phyloP scores from a whole-genome alignment of 2,329 filamentous ascomycete species.

The Corynespora cassiicola region DNA sequence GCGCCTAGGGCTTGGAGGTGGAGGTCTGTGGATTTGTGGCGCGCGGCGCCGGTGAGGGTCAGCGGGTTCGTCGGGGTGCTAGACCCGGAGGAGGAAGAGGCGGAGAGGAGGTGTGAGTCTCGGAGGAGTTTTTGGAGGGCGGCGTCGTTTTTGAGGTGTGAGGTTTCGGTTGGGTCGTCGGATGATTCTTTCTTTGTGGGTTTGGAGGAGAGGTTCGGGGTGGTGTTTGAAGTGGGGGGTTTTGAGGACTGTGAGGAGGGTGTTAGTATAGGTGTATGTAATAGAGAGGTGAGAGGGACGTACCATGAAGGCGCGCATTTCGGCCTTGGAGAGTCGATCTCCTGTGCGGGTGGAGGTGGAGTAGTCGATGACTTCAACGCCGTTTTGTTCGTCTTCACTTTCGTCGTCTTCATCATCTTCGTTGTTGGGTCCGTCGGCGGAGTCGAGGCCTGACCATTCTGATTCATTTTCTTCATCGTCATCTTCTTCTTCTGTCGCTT shows the following conservation, averaged over 20 bases:
- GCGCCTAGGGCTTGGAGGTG: conserved; percentile 82
- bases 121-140: conserved; percentile 87
- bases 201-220: conserved; percentile 23
- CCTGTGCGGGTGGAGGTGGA: conserved; percentile 18
- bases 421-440: no score
- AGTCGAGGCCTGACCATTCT: conserved; percentile 69
- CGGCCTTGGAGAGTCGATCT: conserved; percentile 56
- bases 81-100: conserved; percentile 59
- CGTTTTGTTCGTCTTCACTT: conserved; percentile 42
- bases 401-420: conserved; percentile 51
- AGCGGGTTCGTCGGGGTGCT: conserved; percentile 37
- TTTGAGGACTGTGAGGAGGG: conserved; percentile 52
- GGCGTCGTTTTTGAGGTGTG: conserved; percentile 87
- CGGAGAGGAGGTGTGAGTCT: conserved; percentile 85
- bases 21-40: conserved; percentile 82
- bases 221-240: conserved; percentile 49
- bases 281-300: conserved; percentile 4
- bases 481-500: conserved; percentile 34
- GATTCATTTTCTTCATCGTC: conserved; percentile 47
- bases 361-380: conserved; percentile 53
- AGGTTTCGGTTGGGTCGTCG: conserved; percentile 63
- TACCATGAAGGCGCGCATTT: conserved; percentile 83
- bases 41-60: conserved; percentile 68
- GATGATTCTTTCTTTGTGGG: conserved; percentile 24
- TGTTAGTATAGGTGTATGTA: conserved; percentile 1